Evolutionary conservation across 257 asterid genomes (phyloP), one percentile per base, ranked within the genome.

Genomic region (Nicotiana otophora): DNA sequence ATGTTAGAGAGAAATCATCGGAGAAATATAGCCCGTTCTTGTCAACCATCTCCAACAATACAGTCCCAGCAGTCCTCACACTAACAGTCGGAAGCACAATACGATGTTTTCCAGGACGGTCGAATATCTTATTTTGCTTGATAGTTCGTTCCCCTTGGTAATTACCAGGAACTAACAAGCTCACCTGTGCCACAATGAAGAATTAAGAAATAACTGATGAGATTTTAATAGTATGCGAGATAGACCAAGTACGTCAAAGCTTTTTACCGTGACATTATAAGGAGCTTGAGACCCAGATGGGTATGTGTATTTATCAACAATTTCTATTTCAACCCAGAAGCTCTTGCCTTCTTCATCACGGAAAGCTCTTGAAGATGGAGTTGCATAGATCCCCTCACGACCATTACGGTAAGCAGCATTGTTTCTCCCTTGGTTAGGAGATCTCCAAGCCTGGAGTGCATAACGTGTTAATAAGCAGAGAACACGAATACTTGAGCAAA

Each of bases 301-400:
- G 66, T 87, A 85, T 83, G 97, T 89, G 84, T 95, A 87, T 78
- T 84, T 88, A 78, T 96, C 99, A 19, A 95, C 90, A 88, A 96
- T 96, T 83, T 96, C 98, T 58, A 95, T 78, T 86, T 93, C 98
- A 66, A 96, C 91, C 97, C 97, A 96, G 86, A 96, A 95, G 87
- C 85, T 88, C 91, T 96, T 96, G 88, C 99, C 99, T 86, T 95
- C 99, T 90, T 96, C 99, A 84, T 96, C 99, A 80, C 99, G 92
- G 85, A 93, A 96, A 58, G 97, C 90, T 87, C 98, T 91, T 51
- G 98, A 95, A 80, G 98, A 89, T 20, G 93, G 97, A 46, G 98
- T 92, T 12, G 92, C 93, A 81, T 89, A 87, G 84, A 96, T 91
- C 80, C 99, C 99, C 85, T 95, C 93, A 64, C 96, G 98, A 81